Conservation (phyloP, 257 asterid genomes). For the Anisodus acutangulus region DNA sequence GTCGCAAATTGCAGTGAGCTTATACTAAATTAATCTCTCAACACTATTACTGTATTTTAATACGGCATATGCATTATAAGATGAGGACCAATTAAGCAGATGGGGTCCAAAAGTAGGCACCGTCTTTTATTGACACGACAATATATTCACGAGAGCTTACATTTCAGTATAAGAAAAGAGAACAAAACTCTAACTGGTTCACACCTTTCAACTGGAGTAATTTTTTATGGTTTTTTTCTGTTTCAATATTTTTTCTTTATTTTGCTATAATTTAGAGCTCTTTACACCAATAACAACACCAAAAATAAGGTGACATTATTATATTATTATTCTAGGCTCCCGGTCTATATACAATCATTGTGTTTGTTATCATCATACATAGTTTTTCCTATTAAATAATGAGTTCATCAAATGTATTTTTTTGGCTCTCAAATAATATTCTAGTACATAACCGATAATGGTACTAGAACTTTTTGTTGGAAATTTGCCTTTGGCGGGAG, state of each 20-base stretch:
- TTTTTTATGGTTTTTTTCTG: neutral
- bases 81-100: conserved; percentile 10
- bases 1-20: neutral
- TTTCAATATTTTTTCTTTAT: neutral
- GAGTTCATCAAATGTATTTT: too few species aligned
- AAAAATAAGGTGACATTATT: neutral
- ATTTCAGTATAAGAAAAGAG: neutral
- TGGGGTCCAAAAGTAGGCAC: conserved; percentile 47
- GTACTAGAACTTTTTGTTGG: neutral
- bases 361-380: too few species aligned
- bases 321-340: neutral
- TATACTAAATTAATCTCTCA: neutral
- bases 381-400: too few species aligned
- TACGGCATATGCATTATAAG: conserved; percentile 14
- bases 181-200: neutral
- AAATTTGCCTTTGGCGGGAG: too few species aligned
- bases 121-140: conserved; percentile 44
- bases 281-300: conserved; percentile 12
- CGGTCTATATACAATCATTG: neutral
- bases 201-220: neutral
- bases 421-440: too few species aligned
- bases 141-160: neutral
- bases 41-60: neutral
- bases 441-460: neutral
- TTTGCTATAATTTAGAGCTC: neutral